Evolutionary conservation across 768 basidiomycete species (phyloP).

Genomic region (Rhodotorula taiwanensis): DNA sequence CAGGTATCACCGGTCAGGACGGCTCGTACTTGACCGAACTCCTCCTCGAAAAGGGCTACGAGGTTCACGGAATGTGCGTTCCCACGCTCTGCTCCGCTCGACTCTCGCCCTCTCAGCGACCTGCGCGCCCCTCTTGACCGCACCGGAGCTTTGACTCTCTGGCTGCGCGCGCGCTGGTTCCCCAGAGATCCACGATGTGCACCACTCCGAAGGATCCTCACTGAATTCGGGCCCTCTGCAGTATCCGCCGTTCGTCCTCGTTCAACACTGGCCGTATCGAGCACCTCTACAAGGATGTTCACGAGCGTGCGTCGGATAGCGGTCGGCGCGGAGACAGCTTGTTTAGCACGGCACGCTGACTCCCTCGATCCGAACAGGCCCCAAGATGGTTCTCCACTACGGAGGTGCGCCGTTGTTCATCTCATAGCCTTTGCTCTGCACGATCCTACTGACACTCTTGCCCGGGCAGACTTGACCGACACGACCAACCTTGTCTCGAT

Average conservation of each 20-base stretch:
- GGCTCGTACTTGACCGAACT: constrained; percentile 81
- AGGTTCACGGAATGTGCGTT: constrained; percentile 45
- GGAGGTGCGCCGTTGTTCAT: too few relatives aligned
- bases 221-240: constrained; percentile 45
- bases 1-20: constrained; percentile 93
- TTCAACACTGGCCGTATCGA: constrained; percentile 96
- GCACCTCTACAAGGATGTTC: constrained; percentile 86
- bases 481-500: constrained; percentile 96
- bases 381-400: constrained; percentile 45
- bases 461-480: constrained; percentile 77
- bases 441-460: background rate
- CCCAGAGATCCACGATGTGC: too few relatives aligned
- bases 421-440: too few relatives aligned
- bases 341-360: too few relatives aligned
- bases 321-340: too few relatives aligned
- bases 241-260: constrained; percentile 92
- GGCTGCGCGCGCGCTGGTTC: too few relatives aligned
- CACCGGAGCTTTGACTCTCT: background rate
- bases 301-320: constrained; percentile 77
- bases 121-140: background rate
- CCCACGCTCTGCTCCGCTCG: background rate
- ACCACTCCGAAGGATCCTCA: background rate
- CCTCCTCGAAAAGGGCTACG: constrained; percentile 47
- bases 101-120: background rate
- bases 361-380: constrained; percentile 18